A percentile compares a stretch with the other conserved stretches of the same genome.
phyloP scores from a whole-genome alignment of 2,329 filamentous ascomycete species.

The Dendrostoma leiphaemia region DNA sequence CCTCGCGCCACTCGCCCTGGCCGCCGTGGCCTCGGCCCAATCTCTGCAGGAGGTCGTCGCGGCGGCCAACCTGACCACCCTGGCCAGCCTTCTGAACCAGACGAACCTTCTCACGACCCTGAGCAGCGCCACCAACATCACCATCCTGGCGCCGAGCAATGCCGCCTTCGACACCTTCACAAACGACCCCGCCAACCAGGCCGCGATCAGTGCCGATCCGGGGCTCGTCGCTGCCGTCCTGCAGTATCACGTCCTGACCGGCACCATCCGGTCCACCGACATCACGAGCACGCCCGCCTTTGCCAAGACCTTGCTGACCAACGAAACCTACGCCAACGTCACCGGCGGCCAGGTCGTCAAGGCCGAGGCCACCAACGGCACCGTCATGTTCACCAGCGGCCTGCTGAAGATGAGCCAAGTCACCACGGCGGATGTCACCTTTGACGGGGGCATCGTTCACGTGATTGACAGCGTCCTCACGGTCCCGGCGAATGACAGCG shows the following conservation, averaged over 20 bases:
- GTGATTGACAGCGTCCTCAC: conserved; percentile 47
- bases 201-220: conserved; percentile 21
- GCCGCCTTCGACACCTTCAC: conserved; percentile 40
- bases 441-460: conserved; percentile 54
- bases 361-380: conserved; percentile 35
- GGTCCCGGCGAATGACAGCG: conserved; percentile 41
- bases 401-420: conserved; percentile 48
- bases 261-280: conserved; percentile 37
- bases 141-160: conserved; percentile 57
- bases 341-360: conserved; percentile 59
- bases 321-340: conserved; percentile 53
- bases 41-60: conserved; percentile 22
- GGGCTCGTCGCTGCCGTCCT: conserved; percentile 41
- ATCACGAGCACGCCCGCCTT: conserved; percentile 31
- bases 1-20: not conserved
- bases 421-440: conserved; percentile 47
- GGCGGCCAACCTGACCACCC: conserved; percentile 22
- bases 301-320: conserved; percentile 43
- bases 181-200: conserved; percentile 30
- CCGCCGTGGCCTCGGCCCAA: conserved; percentile 3
- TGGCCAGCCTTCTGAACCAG: conserved; percentile 32
- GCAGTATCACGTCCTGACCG: conserved; percentile 58
- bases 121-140: conserved; percentile 46
- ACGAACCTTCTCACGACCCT: conserved; percentile 33
- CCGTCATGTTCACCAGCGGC: conserved; percentile 51